Base-by-base conservation (phyloP, 768 basidiomycete genomes). In the Naganishia antarctica region DNA sequence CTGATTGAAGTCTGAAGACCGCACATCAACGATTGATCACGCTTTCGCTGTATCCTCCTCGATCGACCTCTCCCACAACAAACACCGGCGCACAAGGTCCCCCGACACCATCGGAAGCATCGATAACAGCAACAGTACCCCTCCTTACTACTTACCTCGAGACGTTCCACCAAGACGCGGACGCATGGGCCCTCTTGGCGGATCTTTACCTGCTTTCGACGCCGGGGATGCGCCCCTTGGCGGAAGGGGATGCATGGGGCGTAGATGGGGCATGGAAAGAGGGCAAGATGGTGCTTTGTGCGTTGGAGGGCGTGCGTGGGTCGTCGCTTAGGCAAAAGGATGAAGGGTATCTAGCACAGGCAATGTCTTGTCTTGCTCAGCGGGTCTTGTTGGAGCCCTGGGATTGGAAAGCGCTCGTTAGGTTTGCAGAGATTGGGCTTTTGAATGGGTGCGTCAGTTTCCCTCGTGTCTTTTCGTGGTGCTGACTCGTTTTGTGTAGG, bases 141-240 rank as follows among this genome's bases (percentile, higher is more conserved):
- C 43, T 66, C 23, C 65, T 79, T n/a, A 67, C 75, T 37, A 68
- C 47, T 9, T 79, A 79, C 66, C 71, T 79, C 37, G 74, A 76
- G 47, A 75, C 68, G 12, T 78, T 78, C 70, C 76, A 79, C 60
- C 69, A 74, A n/a, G 78, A 79, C 58, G 67, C 77, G 2, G 59
- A 70, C 4, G 78, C 61, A 11, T 79, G 78, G 78, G 73, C 74
- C 0, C 63, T 78, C 0, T 69, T 79, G 6, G 72, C 75, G 2
- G 76, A 77, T 9, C 69, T 78, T 16, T 79, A 79, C 64, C 64
- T 70, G 34, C 71, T 50, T 46, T 70, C 40, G 37, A 40, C 21
- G 48, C 49, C 37, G 11, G 67, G 50, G 25, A 37, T 67, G 51
- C 44, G 29, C 2, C 32, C 2, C 9, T n/a, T 40, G 4, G 34